Evolutionary conservation across 208 protist species (phyloP).

Genomic region (Trichomonas vaginalis): DNA sequence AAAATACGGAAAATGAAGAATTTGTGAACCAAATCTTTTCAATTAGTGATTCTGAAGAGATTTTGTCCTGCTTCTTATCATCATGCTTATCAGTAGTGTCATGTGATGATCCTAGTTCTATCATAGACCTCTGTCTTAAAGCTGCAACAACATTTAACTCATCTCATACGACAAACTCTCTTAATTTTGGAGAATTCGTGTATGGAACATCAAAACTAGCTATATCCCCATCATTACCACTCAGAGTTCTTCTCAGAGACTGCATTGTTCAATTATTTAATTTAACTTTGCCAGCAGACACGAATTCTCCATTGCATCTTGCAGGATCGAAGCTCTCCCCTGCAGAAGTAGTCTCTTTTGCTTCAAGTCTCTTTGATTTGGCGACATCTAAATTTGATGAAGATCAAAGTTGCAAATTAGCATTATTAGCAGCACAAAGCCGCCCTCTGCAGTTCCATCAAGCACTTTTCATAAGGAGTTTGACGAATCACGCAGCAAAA

Average conservation of each 20-base stretch:
- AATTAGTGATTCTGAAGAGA: neutral
- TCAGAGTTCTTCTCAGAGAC: neutral
- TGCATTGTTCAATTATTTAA: neutral
- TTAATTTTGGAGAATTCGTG: neutral
- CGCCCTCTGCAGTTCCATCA: neutral
- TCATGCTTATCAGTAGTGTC: neutral
- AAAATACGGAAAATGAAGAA: neutral
- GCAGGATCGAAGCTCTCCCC: neutral
- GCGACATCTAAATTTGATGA: neutral
- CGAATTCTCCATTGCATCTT: neutral
- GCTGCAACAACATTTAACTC: neutral
- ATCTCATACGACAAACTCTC: neutral
- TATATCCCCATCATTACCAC: neutral
- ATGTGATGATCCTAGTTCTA: neutral
- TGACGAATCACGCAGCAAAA: neutral
- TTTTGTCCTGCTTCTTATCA: neutral
- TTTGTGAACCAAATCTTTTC: neutral
- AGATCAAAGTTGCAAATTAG: neutral
- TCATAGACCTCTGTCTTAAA: neutral
- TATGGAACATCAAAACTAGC: neutral
- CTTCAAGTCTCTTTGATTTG: neutral
- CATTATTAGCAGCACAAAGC: neutral
- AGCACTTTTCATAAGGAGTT: neutral
- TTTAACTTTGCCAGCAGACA: neutral
- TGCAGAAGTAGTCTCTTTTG: neutral